Conservation (phyloP, 1,284 basidiomycete species). For the Leccinum solheimii region DNA sequence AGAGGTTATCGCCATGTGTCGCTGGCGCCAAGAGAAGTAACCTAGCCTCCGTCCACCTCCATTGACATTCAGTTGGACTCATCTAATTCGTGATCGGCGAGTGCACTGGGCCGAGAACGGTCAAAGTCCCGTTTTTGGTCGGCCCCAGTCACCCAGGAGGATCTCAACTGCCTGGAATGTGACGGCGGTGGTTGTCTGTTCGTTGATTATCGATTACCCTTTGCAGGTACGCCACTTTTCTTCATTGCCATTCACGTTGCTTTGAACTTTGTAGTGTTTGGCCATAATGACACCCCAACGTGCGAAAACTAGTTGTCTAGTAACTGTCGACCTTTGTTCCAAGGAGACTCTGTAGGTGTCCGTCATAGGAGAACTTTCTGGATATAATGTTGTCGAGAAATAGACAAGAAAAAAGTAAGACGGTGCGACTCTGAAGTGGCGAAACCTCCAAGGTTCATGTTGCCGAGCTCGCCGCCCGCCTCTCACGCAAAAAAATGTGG, state of each 20-base stretch:
- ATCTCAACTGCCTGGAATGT: neutral
- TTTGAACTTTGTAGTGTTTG: neutral
- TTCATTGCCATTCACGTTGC: neutral
- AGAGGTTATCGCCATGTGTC: constrained; percentile 2
- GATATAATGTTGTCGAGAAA: constrained; percentile 4
- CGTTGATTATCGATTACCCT: constrained; percentile 10
- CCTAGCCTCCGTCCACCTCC: constrained; percentile 1
- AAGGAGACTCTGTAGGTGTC: neutral
- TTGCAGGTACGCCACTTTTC: constrained; percentile 8
- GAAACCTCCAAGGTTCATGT: neutral
- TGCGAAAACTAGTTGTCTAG: neutral
- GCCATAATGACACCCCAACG: constrained; percentile 2
- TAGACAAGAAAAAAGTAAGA: neutral
- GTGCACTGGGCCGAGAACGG: neutral
- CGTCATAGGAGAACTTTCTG: constrained; percentile 2
- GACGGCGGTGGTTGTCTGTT: constrained; percentile 3
- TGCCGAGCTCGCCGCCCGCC: neutral
- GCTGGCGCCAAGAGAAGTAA: constrained; percentile 6
- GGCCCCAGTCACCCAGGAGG: neutral
- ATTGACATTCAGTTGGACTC: constrained; percentile 3
- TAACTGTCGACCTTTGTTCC: constrained; percentile 3
- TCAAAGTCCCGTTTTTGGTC: neutral
- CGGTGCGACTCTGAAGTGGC: neutral
- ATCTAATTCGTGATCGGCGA: neutral
- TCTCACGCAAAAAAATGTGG: constrained; percentile 6